A percentile compares a stretch with the other conserved stretches of the same genome.
These are phyloP conservation scores for Hyaloscypha finlandica DNA, from an alignment of 495 filamentous ascomycete species.

Conservation along the genomic window DNA sequence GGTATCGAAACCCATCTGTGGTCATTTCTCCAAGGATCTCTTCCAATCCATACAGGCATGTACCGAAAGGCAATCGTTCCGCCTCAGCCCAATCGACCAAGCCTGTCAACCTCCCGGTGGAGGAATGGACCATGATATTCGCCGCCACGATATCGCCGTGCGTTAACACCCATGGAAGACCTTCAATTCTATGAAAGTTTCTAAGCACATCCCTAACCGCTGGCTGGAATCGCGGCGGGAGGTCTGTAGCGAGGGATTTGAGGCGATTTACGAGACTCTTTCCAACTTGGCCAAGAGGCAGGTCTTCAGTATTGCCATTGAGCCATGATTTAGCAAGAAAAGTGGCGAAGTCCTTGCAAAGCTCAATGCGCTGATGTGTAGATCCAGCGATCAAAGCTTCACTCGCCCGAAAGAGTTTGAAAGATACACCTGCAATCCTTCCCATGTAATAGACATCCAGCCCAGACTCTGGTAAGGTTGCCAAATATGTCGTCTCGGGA, in stretches of 20 bases:
- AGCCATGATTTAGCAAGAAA: slow-evolving; percentile 43
- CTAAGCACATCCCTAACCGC: slow-evolving; percentile 36
- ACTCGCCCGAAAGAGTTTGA: slow-evolving; percentile 35
- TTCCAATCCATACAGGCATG: slow-evolving; percentile 57
- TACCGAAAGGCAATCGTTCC: slow-evolving; percentile 56
- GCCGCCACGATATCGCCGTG: slow-evolving; percentile 57
- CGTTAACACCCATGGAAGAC: slow-evolving; percentile 52
- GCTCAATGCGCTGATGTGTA: slow-evolving; percentile 31
- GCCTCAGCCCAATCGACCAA: slow-evolving; percentile 65
- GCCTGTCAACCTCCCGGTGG: slow-evolving; percentile 41
- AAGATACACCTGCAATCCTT: slow-evolving; percentile 43
- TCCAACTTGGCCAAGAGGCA: slow-evolving; percentile 37
- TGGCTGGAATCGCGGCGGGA: slow-evolving; percentile 41
- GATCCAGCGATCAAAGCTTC: neutral
- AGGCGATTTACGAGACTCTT: slow-evolving; percentile 41
- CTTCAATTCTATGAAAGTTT: slow-evolving; percentile 40
- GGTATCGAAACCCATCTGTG: slow-evolving; percentile 41
- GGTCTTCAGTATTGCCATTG: slow-evolving; percentile 19
- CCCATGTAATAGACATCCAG: slow-evolving; percentile 45
- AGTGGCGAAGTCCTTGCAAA: slow-evolving; percentile 47
- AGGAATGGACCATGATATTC: slow-evolving; percentile 55
- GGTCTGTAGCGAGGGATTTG: slow-evolving; percentile 35
- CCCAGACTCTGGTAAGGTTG: slow-evolving; percentile 21
- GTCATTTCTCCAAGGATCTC: slow-evolving; percentile 49
- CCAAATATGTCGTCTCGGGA: slow-evolving; percentile 36